Percentiles rank a stretch among this genome's conserved stretches.
phyloP scores from a whole-genome alignment of 2,329 filamentous ascomycete species.

The Elsinoe fawcettii region DNA sequence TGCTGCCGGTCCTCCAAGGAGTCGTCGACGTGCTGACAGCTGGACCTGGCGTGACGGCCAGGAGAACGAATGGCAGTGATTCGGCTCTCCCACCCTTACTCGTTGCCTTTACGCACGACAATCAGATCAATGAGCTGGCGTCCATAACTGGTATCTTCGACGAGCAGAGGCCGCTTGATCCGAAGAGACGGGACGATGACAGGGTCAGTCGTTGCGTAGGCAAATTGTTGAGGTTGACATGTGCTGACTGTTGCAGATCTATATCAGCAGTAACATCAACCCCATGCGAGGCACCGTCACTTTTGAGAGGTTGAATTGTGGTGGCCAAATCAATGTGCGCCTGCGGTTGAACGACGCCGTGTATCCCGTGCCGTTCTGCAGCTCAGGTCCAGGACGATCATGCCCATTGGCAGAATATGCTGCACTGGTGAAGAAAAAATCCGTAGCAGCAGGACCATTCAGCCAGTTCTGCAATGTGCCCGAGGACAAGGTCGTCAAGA shows the following conservation, averaged over 20 bases:
- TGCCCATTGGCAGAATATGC: constrained; percentile 41
- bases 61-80: constrained; percentile 36
- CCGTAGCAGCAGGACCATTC: constrained; percentile 39
- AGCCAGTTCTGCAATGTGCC: constrained; percentile 36
- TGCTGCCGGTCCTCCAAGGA: constrained; percentile 53
- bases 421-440: constrained; percentile 32
- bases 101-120: constrained; percentile 58
- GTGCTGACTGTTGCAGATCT: constrained; percentile 34
- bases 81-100: constrained; percentile 51
- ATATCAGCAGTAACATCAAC: constrained; percentile 48
- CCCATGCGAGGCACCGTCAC: constrained; percentile 59
- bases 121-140: constrained; percentile 56
- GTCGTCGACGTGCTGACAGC: constrained; percentile 47
- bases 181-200: constrained; percentile 39
- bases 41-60: constrained; percentile 46
- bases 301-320: constrained; percentile 55
- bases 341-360: constrained; percentile 56
- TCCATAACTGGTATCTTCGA: constrained; percentile 56
- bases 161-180: constrained; percentile 43
- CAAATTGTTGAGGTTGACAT: background rate
- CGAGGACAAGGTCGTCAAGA: background rate
- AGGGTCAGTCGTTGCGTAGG: constrained; percentile 1
- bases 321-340: constrained; percentile 44
- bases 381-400: constrained; percentile 38
- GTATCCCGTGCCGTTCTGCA: constrained; percentile 50